Conservation (phyloP, 306 rosid genomes). For the Trifolium pratense region DNA sequence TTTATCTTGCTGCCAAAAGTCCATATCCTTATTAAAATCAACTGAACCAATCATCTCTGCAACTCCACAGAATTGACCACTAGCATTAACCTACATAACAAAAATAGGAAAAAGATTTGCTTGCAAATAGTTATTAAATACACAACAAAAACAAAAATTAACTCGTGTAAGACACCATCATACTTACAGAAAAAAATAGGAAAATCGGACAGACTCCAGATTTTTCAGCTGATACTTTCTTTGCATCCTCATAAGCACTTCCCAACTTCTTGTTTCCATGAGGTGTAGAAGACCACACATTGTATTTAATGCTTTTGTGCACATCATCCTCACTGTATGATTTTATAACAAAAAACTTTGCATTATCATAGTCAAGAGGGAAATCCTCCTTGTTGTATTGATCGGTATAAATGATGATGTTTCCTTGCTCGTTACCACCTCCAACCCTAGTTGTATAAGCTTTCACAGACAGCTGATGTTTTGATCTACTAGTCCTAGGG, state of each 20-base stretch:
- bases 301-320: conserved; percentile 93
- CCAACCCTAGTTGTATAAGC: conserved; percentile 79
- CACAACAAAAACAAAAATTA: background rate
- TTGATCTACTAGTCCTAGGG: conserved; percentile 75
- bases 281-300: conserved; percentile 96
- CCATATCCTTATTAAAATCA: conserved; percentile 86
- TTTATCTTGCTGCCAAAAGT: conserved; percentile 98
- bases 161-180: background rate
- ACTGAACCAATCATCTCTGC: conserved; percentile 87
- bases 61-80: conserved; percentile 93
- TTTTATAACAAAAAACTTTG: conserved; percentile 87
- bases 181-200: conserved; percentile 82
- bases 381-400: conserved; percentile 83
- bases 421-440: conserved; percentile 71
- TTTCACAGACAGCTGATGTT: conserved; percentile 65
- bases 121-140: conserved; percentile 17
- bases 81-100: conserved; percentile 78
- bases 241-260: conserved; percentile 76
- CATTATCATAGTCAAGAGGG: conserved; percentile 65
- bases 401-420: conserved; percentile 70
- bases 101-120: background rate
- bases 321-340: conserved; percentile 99
- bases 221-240: conserved; percentile 64
- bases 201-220: conserved; percentile 74
- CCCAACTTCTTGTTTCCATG: conserved; percentile 91